Evolutionary conservation across 768 basidiomycete genomes (phyloP).

Genomic region (Amanita subjunquillea): DNA sequence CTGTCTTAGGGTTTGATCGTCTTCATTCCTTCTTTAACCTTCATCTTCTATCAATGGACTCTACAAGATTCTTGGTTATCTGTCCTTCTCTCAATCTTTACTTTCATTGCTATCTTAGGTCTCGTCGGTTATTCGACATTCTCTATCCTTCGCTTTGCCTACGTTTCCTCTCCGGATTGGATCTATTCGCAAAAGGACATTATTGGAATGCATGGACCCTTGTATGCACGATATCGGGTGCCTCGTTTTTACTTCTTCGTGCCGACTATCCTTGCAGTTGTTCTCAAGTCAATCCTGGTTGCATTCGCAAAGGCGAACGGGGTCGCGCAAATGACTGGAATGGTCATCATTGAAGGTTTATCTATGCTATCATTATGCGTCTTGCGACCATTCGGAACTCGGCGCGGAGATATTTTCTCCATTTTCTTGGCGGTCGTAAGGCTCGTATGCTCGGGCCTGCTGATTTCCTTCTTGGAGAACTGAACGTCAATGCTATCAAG

Average conservation of each 20-base stretch:
- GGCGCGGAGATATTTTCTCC: constrained; percentile 61
- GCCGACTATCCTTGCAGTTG: constrained; percentile 41
- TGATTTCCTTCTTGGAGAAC: constrained; percentile 68
- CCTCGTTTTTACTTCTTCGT: constrained; percentile 62
- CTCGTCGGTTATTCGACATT: constrained; percentile 40
- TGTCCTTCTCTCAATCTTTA: constrained; percentile 65
- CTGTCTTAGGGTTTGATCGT: constrained; percentile 45
- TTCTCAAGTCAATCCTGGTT: constrained; percentile 66
- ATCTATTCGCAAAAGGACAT: constrained; percentile 23
- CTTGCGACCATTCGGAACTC: constrained; percentile 55
- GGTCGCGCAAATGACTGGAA: constrained; percentile 56
- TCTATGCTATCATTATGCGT: constrained; percentile 41
- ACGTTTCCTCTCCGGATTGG: constrained; percentile 14
- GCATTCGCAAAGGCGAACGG: constrained; percentile 53
- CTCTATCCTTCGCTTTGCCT: constrained; percentile 36
- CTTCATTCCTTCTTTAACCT: constrained; percentile 62
- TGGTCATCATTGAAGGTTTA: constrained; percentile 58
- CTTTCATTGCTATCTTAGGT: constrained; percentile 41
- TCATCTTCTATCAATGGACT: constrained; percentile 88
- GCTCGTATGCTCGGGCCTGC: constrained; percentile 55
- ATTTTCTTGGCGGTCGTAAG: constrained; percentile 59
- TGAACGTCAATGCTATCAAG: constrained; percentile 64
- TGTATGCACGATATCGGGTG: constrained; percentile 58
- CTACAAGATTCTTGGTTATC: constrained; percentile 83
- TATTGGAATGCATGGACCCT: constrained; percentile 38